Conservation (phyloP, 73 alveolate species). For the Paramecium primaurelia region DNA sequence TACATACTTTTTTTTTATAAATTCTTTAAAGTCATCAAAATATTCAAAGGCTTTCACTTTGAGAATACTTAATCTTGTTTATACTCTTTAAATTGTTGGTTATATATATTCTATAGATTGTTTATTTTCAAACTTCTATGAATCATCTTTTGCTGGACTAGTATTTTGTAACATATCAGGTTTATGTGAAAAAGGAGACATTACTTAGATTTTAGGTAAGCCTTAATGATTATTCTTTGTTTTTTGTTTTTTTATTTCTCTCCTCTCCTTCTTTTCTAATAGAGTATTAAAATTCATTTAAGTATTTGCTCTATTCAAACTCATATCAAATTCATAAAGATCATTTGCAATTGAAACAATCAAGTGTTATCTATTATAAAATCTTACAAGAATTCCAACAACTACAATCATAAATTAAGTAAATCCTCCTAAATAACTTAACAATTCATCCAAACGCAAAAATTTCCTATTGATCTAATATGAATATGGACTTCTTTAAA, state of each 20-base stretch:
- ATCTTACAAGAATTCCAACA: not conserved
- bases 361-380: not conserved
- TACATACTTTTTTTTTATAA: not conserved
- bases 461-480: not conserved
- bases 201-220: not conserved
- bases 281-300: not conserved
- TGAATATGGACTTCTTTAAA: slow-evolving; percentile 45
- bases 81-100: not conserved
- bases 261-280: not conserved
- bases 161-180: not conserved
- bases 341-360: not conserved
- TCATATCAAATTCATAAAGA: not conserved
- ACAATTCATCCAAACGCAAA: slow-evolving; percentile 3
- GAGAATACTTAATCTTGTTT: not conserved
- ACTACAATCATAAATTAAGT: slow-evolving; percentile 30
- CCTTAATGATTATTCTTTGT: not conserved
- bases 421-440: slow-evolving; percentile 51
- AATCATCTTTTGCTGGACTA: not conserved
- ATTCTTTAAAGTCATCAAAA: not conserved
- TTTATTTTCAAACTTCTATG: not conserved
- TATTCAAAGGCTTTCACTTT: not conserved
- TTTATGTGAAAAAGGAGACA: not conserved
- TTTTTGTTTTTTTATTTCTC: not conserved
- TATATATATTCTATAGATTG: not conserved
- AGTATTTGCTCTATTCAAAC: not conserved